Percentiles rank a stretch among this genome's conserved stretches.
Conservation (phyloP, 2,329 filamentous ascomycete species). For the Calonectria henricotiae region DNA sequence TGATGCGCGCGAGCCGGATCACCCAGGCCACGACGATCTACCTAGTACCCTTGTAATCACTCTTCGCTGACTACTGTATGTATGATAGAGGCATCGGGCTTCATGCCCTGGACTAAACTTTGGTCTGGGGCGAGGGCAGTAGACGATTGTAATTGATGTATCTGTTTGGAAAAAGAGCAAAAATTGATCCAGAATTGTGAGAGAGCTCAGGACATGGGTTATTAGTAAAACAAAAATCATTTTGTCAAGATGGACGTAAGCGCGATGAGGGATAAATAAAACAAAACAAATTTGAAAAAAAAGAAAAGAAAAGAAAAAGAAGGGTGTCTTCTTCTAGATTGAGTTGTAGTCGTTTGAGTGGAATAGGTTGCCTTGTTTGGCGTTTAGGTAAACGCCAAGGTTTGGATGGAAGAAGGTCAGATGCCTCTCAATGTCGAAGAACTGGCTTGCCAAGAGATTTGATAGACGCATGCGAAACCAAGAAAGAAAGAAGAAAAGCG, state of each 20-base stretch:
- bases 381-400: slow-evolving; percentile 24
- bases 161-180: slow-evolving; percentile 20
- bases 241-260: too few species aligned
- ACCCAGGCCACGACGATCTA: slow-evolving; percentile 53
- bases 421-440: slow-evolving; percentile 5
- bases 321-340: background rate
- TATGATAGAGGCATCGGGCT: slow-evolving; percentile 51
- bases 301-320: background rate
- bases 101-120: slow-evolving; percentile 36
- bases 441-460: slow-evolving; percentile 26
- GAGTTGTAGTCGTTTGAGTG: slow-evolving; percentile 12
- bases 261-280: too few species aligned
- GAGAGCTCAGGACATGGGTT: too few species aligned
- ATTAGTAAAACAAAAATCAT: too few species aligned
- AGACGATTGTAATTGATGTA: slow-evolving; percentile 45
- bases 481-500: background rate
- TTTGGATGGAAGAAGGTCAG: background rate
- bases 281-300: background rate
- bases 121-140: slow-evolving; percentile 36
- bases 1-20: slow-evolving; percentile 38
- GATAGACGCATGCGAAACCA: slow-evolving; percentile 30
- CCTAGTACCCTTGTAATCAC: slow-evolving; percentile 55
- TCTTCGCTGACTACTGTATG: slow-evolving; percentile 50
- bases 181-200: background rate
- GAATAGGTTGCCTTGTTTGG: background rate